A percentile compares a stretch with the other conserved stretches of the same genome.
phyloP scores from a whole-genome alignment of 2,329 filamentous ascomycete genomes.

The Zymoseptoria passerinii region DNA sequence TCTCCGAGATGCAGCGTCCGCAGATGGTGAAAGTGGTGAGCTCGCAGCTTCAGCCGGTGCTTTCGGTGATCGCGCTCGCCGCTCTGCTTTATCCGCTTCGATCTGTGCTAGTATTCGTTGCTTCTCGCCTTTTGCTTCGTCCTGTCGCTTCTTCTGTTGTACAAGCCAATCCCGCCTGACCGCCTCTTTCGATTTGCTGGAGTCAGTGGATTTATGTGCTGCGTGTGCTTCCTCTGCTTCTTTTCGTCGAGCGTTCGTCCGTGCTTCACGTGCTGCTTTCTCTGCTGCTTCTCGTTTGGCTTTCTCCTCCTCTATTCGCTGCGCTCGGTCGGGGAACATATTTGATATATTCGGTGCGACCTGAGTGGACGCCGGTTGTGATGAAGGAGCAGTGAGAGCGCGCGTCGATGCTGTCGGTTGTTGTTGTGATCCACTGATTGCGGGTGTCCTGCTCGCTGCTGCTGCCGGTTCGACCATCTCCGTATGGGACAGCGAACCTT shows the following conservation, averaged over 20 bases:
- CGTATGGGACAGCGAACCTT: slow-evolving; percentile 1
- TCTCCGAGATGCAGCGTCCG: slow-evolving; percentile 13
- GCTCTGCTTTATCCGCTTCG: slow-evolving; percentile 64
- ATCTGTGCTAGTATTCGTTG: slow-evolving; percentile 66
- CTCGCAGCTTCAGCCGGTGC: slow-evolving; percentile 4
- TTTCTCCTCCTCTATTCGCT: slow-evolving; percentile 36
- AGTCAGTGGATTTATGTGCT: slow-evolving; percentile 28
- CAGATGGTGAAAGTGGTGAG: slow-evolving; percentile 13
- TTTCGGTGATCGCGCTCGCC: slow-evolving; percentile 49
- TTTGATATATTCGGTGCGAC: slow-evolving; percentile 13
- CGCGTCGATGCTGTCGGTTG: slow-evolving; percentile 1
- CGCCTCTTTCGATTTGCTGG: slow-evolving; percentile 22
- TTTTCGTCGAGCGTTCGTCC: slow-evolving; percentile 31
- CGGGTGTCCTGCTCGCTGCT: not conserved
- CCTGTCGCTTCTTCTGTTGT: slow-evolving; percentile 52
- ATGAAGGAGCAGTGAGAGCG: slow-evolving; percentile 1
- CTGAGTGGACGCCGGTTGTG: not conserved
- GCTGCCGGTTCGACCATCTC: not conserved
- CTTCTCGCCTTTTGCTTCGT: slow-evolving; percentile 59
- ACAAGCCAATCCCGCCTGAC: slow-evolving; percentile 29
- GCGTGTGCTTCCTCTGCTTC: slow-evolving; percentile 30
- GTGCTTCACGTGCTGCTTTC: slow-evolving; percentile 37
- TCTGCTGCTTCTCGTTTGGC: slow-evolving; percentile 41
- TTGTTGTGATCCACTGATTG: not conserved
- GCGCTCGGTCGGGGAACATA: slow-evolving; percentile 46